Evolutionary conservation across 306 rosid species (phyloP).

Genomic region (Dryas alaskensis): DNA sequence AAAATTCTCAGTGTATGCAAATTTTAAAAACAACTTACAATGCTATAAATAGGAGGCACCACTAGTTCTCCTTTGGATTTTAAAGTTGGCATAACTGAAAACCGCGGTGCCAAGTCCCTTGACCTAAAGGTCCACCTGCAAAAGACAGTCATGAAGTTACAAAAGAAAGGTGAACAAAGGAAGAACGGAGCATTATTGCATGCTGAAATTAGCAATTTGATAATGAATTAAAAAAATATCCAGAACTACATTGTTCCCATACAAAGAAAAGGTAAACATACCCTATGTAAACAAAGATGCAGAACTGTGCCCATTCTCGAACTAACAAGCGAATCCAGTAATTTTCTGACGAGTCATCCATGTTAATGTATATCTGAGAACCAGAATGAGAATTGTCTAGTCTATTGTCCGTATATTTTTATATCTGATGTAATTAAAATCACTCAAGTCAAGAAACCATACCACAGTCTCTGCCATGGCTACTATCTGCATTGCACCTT

Average conservation of each 20-base stretch:
- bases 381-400: conserved; percentile 13
- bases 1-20: neutral
- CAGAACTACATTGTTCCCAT: neutral
- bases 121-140: conserved; percentile 94
- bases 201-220: neutral
- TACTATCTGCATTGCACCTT: conserved; percentile 93
- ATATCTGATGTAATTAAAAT: neutral
- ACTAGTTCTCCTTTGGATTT: conserved; percentile 50
- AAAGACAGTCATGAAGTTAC: conserved; percentile 17
- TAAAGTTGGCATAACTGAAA: conserved; percentile 77
- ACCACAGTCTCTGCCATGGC: conserved; percentile 90
- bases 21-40: conserved; percentile 45
- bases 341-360: conserved; percentile 64
- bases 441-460: conserved; percentile 26
- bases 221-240: neutral
- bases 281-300: conserved; percentile 92
- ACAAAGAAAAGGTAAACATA: conserved; percentile 32
- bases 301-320: conserved; percentile 85
- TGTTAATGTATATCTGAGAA: conserved; percentile 73
- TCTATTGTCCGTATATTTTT: neutral
- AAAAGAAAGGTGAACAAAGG: neutral
- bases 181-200: neutral
- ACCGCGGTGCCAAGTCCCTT: conserved; percentile 77
- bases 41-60: conserved; percentile 80
- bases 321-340: conserved; percentile 85